These are phyloP conservation scores for Talaromyces wortmannii DNA, from an alignment of 495 filamentous ascomycete species.

Conservation along the genomic window DNA sequence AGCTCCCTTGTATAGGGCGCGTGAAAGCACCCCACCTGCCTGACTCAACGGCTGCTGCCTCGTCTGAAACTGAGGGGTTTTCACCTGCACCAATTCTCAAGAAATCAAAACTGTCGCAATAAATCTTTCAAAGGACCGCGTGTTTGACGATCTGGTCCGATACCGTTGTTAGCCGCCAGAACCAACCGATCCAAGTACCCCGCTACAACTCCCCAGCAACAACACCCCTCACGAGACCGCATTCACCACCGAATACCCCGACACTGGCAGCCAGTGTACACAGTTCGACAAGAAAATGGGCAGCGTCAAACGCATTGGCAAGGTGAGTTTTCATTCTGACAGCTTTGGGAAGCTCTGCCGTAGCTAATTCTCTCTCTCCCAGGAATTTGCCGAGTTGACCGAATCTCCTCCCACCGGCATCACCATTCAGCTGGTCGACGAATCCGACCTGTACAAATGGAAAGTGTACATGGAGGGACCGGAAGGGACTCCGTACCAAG, in stretches of 20 bases:
- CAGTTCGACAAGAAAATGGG: conserved; percentile 21
- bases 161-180: too few relatives aligned
- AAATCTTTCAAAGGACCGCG: too few relatives aligned
- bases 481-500: conserved; percentile 61
- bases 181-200: too few relatives aligned
- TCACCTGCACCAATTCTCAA: too few relatives aligned
- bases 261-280: neutral
- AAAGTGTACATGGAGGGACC: conserved; percentile 72
- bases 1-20: too few relatives aligned
- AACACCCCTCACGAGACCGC: neutral
- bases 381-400: conserved; percentile 71
- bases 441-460: conserved; percentile 80
- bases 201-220: neutral
- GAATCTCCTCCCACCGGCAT: conserved; percentile 59
- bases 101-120: too few relatives aligned
- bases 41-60: too few relatives aligned
- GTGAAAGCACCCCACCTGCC: too few relatives aligned
- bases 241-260: neutral
- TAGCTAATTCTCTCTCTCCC: neutral
- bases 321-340: conserved; percentile 14
- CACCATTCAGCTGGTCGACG: conserved; percentile 54
- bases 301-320: conserved; percentile 55
- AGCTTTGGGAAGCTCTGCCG: too few relatives aligned
- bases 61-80: too few relatives aligned
- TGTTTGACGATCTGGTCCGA: too few relatives aligned